Evolutionary conservation across 257 asterid genomes (phyloP).

Genomic region (Paulownia fortunei): DNA sequence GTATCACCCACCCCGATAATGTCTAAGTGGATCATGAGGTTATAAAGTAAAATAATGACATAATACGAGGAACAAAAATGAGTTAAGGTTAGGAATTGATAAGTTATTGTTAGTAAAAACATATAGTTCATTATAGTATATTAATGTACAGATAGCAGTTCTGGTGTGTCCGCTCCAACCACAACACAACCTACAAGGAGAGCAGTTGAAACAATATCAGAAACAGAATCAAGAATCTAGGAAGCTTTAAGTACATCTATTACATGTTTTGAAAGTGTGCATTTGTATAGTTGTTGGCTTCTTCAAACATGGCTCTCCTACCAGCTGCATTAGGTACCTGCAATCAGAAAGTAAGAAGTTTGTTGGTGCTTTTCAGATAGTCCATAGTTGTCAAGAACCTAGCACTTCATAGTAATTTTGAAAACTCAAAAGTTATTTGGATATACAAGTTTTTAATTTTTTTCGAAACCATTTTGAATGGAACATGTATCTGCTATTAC

Average conservation of each 20-base stretch:
- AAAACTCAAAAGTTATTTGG: no score
- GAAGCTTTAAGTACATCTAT: neutral
- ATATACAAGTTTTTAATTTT: no score
- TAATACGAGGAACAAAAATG: no score
- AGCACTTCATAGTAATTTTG: no score
- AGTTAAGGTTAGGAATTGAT: neutral
- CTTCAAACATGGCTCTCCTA: neutral
- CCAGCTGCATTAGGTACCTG: slow-evolving; percentile 16
- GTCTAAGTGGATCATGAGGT: no score
- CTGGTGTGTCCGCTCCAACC: no score
- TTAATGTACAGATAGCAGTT: neutral
- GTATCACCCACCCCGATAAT: no score
- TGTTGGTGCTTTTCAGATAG: neutral
- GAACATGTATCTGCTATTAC: no score
- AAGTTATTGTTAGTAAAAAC: neutral
- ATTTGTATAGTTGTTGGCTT: neutral
- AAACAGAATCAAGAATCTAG: neutral
- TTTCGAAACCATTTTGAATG: no score
- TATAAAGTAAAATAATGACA: neutral
- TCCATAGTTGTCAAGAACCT: no score
- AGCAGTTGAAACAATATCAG: neutral
- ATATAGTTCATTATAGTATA: neutral
- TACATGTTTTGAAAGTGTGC: neutral
- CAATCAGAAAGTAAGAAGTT: slow-evolving; percentile 3
- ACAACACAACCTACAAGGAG: neutral